Base-by-base conservation (phyloP, 2,329 filamentous ascomycete species). In the Fusarium sp. region DNA sequence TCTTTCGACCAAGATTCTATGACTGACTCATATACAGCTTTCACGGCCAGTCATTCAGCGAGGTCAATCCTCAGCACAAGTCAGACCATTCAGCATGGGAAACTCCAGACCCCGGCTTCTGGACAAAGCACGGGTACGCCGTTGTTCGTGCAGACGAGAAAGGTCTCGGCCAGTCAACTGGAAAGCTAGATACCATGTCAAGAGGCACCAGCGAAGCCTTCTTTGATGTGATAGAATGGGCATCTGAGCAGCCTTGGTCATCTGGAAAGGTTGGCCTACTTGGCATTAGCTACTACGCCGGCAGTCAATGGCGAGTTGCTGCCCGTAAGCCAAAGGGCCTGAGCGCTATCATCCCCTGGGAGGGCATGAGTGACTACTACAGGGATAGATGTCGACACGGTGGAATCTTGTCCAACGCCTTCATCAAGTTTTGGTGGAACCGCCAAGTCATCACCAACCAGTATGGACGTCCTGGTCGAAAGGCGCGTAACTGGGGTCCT, bases 361-460 rank as follows among this genome's bases (percentile, higher is more conserved):
- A 85, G 70, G 82, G 82, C 25, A 82, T 83, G 79, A 80, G 80
- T 0, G 82, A 85, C 58, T 83, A 81, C 61, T 85, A 84, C 68
- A 73, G 82, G 1, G 86, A 88, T 58, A 76, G 85, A 1, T 86
- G 83, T 61, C 79, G 85, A 0, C 86, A 89, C 54, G 86, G 86
- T 1, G 86, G 86, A 0, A 88, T 89, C 41, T 70, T 87, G 2
- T 85, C 84, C 0, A 82, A 87, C 63, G 72, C 70, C 0, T 88
- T 88, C 65, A 88, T 89, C 35, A 53, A 60, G 3, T 71, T 69
- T 19, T 71, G 68, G 67, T 71, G 67, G 65, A 70, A 71, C 6
- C 58, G 67, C 1, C 70, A 72, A n/a, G 69, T 72, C 1, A 60
- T 69, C 5, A 62, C 68, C 5, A 91, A 91, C 67, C 89, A 92